Evolutionary conservation across 2,329 filamentous ascomycete species (phyloP), one percentile per base, ranked within the genome.

Genomic region (Didymella sp.): DNA sequence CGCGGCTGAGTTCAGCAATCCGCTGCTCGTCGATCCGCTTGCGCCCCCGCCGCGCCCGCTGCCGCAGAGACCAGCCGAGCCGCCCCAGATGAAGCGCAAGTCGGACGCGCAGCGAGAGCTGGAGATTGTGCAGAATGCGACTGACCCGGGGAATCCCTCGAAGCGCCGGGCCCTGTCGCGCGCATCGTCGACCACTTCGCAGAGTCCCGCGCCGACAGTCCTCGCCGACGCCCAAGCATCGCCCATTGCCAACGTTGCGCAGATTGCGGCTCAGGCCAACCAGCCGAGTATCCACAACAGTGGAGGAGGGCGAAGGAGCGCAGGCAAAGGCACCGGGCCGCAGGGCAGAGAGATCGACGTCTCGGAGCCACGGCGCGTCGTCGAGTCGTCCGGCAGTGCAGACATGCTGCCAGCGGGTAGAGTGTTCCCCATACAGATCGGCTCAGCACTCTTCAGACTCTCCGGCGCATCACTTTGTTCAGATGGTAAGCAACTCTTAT

Each of bases 361-460:
- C 33, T 73, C 72, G 3, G 68, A 68, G 38, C 69, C 64, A n/a
- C 64, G 70, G 44, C 72, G 50, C 48, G 58, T 76, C 7, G 61
- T 61, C 9, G 72, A 73, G 33, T 64, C 73, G 17, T 61, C 67
- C 28, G 56, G 47, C 19, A 62, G 64, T 9, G n/a, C 45, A 4
- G 66, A 73, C 35, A 81, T 87, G 49, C 79, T 91, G 17, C 89
- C 89, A 3, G 86, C 88, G 63, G 87, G 89, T 71, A 87, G 88
- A 66, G 88, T 89, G 4, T 90, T 90, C 67, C 84, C 87, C 0
- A 88, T 90, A 54, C 88, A 90, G 71, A 87, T 90, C 57, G 87
- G 88, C 3, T 86, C 85, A 3, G 84, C 88, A 67, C 72, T 89
- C n/a, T 90, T 90, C 73, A 81, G 85, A 57, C 76, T 90, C 43